Evolutionary conservation across 345 rosid species (phyloP).

Genomic region (Salix purpurea): DNA sequence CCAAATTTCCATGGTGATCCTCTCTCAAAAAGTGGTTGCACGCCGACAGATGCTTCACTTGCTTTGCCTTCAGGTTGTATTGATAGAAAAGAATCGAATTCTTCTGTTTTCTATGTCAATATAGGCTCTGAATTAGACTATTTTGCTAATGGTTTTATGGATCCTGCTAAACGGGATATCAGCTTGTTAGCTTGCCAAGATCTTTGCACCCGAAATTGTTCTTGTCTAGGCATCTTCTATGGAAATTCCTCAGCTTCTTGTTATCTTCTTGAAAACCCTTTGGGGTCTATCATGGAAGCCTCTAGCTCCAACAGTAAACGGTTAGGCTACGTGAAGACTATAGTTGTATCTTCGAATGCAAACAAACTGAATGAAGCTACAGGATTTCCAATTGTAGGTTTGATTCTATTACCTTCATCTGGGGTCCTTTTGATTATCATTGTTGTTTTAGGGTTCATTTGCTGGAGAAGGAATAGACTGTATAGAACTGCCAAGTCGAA

Average conservation of each 20-base stretch:
- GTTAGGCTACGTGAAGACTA: constrained; percentile 49
- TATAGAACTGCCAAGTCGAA: constrained; percentile 18
- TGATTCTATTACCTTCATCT: constrained; percentile 57
- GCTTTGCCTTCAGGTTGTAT: constrained; percentile 57
- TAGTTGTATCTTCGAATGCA: constrained; percentile 20
- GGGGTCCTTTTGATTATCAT: constrained; percentile 33
- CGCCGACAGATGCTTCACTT: constrained; percentile 37
- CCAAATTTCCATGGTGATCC: constrained; percentile 11
- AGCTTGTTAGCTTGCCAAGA: constrained; percentile 48
- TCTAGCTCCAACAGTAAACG: constrained; percentile 21
- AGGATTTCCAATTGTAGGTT: constrained; percentile 1
- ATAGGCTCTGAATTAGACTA: constrained; percentile 53
- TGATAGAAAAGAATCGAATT: constrained; percentile 26
- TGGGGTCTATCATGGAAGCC: constrained; percentile 58
- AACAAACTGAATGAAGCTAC: too few relatives aligned
- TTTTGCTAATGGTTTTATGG: constrained; percentile 47
- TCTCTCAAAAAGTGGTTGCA: constrained; percentile 27
- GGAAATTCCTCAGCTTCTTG: constrained; percentile 67
- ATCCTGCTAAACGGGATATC: constrained; percentile 38
- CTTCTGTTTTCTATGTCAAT: constrained; percentile 40
- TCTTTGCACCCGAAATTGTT: constrained; percentile 55
- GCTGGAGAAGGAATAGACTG: constrained; percentile 17
- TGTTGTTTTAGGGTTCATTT: constrained; percentile 35
- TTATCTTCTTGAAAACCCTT: constrained; percentile 39
- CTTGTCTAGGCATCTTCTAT: constrained; percentile 65